Base-by-base conservation (phyloP, 768 basidiomycete genomes). In the Tylopilus rubrobrunneus region DNA sequence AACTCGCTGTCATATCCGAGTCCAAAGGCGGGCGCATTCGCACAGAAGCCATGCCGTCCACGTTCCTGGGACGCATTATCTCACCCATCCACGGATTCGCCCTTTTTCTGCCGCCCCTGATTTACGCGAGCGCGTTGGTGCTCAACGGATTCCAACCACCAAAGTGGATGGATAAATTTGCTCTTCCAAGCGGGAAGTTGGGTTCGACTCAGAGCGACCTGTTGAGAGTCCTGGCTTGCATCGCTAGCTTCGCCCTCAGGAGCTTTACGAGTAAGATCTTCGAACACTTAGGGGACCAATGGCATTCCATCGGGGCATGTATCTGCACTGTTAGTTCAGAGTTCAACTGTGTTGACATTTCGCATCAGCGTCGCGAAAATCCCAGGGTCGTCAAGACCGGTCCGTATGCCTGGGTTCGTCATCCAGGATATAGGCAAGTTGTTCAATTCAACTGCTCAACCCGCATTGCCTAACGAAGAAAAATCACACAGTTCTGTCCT, bases 391-490 rank as follows among this genome's bases (percentile, higher is more conserved):
- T 73, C 46, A 57, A 63, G 33, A 66, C 59, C 0, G 73, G 73
- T 9, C 70, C 69, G 0, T 73, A 73, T 53, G 61, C 61, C 25
- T 63, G 66, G 51, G 62, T 72, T 47, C 71, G 71, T 39, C 73
- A 72, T 41, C 73, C 73, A 1, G 34, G 51, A 2, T 73, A 71
- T 45, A 61, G 55, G 71, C 62, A 40, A 29, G 69, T 50, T 7
- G 7, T 45, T n/a, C n/a, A n/a, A n/a, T 41, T 29, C 25, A 7
- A 34, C 17, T 34, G 11, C 21, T 3, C 9, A 6, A 28, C 4
- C 8, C 10, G 5, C 27, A 14, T 23, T 19, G 12, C 17, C n/a
- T 44, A 37, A 51, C 21, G 6, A 10, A 14, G 7, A 12, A 17
- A 44, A 36, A 42, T 19, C 1, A 39, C 23, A 28, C 2, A 66